Evolutionary conservation across 257 asterid species (phyloP).

Genomic region (Plantago elongata): DNA sequence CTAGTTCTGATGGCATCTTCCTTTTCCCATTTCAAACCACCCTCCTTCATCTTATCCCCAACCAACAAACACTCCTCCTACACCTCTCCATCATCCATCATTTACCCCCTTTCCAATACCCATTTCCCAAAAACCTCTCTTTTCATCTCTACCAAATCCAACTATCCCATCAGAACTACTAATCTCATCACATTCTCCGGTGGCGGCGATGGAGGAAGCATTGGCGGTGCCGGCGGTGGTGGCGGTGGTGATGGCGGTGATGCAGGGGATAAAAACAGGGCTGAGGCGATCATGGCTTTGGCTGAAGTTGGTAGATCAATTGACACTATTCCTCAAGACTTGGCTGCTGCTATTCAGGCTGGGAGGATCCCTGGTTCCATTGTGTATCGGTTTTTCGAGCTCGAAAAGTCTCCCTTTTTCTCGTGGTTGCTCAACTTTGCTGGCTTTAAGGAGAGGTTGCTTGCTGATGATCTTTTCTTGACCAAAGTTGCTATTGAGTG

Average conservation of each 20-base stretch:
- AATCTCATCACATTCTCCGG: slow-evolving; percentile 24
- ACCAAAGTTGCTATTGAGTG: slow-evolving; percentile 97
- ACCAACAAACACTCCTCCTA: slow-evolving; percentile 17
- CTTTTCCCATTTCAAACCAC: no score
- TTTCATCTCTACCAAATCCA: slow-evolving; percentile 17
- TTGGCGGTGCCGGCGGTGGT: slow-evolving; percentile 26
- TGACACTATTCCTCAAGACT: slow-evolving; percentile 78
- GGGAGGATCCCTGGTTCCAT: slow-evolving; percentile 79
- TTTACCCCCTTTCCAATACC: slow-evolving; percentile 18
- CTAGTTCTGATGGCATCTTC: no score
- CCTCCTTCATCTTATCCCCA: background rate
- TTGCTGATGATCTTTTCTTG: slow-evolving; percentile 93
- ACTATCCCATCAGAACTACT: slow-evolving; percentile 25
- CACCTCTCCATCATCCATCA: slow-evolving; percentile 23
- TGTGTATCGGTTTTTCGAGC: slow-evolving; percentile 54
- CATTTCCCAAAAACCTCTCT: slow-evolving; percentile 12
- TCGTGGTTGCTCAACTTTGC: slow-evolving; percentile 73
- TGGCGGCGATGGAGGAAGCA: slow-evolving; percentile 18
- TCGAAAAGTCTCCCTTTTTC: slow-evolving; percentile 62
- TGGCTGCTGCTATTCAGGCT: slow-evolving; percentile 70
- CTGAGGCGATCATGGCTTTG: slow-evolving; percentile 75
- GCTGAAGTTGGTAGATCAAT: slow-evolving; percentile 67
- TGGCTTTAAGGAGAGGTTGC: slow-evolving; percentile 86
- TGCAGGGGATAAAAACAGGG: slow-evolving; percentile 64
- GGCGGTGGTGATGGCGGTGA: slow-evolving; percentile 43